Evolutionary conservation across 768 basidiomycete species (phyloP).

Genomic region (Kwoniella shandongensis): DNA sequence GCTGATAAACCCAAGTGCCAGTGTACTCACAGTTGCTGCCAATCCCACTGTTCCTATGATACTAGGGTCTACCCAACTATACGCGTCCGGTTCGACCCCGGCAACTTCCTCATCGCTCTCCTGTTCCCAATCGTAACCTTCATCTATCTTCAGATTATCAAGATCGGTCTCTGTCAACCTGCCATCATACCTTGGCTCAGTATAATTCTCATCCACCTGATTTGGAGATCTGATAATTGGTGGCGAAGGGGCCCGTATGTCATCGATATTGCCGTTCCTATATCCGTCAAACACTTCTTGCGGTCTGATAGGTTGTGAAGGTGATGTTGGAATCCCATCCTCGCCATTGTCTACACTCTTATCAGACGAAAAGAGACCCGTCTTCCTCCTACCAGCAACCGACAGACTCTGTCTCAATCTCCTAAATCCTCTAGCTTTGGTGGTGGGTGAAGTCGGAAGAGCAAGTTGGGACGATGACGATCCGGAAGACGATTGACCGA

Average conservation of each 20-base stretch:
- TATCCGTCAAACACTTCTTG: no score
- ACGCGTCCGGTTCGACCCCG: constrained; percentile 26
- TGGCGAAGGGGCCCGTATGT: no score
- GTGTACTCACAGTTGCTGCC: constrained; percentile 31
- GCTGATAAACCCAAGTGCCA: no score
- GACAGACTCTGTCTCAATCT: constrained; percentile 26
- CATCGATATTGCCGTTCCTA: no score
- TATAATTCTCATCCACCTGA: neutral
- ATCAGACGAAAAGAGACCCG: neutral
- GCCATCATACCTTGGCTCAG: neutral
- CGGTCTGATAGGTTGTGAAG: no score
- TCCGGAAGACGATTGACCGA: neutral
- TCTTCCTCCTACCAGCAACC: constrained; percentile 11
- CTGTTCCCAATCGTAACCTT: constrained; percentile 35
- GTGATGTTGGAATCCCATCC: no score
- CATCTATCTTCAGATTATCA: neutral
- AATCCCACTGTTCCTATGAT: constrained; percentile 29
- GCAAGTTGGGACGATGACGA: no score
- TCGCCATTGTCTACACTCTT: neutral
- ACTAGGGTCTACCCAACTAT: constrained; percentile 47
- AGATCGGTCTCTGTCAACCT: neutral
- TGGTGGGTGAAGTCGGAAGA: neutral
- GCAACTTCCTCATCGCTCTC: constrained; percentile 30
- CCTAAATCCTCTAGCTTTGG: neutral
- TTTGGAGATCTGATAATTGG: neutral